Percentiles rank a stretch among this genome's conserved stretches.
These are phyloP conservation scores for Phaeosphaeria sp. DNA, from an alignment of 2,329 filamentous ascomycete genomes.

Conservation along the genomic window DNA sequence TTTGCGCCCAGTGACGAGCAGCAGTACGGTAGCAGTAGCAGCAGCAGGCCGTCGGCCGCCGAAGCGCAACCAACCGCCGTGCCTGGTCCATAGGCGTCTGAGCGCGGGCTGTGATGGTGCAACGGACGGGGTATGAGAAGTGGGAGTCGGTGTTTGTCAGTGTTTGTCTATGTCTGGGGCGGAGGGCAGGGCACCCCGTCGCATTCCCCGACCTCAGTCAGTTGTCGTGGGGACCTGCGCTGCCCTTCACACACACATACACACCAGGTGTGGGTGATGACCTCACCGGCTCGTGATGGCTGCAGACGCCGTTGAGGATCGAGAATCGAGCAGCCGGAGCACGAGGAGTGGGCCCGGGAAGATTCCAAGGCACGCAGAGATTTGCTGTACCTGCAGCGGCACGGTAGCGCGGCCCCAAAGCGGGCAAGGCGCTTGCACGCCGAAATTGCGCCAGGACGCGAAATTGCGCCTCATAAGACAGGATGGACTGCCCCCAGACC, in stretches of 20 bases:
- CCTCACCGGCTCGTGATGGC: background rate
- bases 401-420: conserved; percentile 4
- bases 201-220: background rate
- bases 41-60: conserved; percentile 15
- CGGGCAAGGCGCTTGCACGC: conserved; percentile 10
- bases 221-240: background rate
- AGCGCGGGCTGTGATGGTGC: conserved; percentile 22
- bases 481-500: conserved; percentile 17
- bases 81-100: conserved; percentile 27
- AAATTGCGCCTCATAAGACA: conserved; percentile 36
- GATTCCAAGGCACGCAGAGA: background rate
- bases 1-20: conserved; percentile 14
- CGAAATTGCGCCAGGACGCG: conserved; percentile 34
- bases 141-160: too few species aligned
- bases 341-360: background rate
- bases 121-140: conserved; percentile 13
- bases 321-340: background rate
- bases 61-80: conserved; percentile 21
- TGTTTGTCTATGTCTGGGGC: background rate
- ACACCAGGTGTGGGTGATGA: conserved; percentile 2
- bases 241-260: too few species aligned
- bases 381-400: background rate
- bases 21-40: background rate
- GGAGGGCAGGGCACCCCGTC: background rate
- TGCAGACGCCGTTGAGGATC: background rate